A percentile compares a stretch with the other conserved stretches of the same genome.
These are phyloP conservation scores for Metrosideros polymorpha DNA, from an alignment of 441 rosid genomes.

Conservation along the genomic window DNA sequence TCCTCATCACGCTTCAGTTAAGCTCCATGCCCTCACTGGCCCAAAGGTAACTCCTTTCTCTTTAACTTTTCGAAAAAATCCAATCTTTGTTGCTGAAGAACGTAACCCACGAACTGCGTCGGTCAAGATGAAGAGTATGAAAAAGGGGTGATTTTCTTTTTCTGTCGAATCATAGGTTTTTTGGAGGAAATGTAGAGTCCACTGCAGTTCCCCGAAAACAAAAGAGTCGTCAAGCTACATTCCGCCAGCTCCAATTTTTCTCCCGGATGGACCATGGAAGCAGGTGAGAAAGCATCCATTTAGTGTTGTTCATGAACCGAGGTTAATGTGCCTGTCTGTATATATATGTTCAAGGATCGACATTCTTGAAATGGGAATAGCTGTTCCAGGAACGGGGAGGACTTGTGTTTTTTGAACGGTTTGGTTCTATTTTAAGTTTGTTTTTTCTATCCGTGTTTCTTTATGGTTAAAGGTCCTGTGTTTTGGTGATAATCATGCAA, in stretches of 20 bases:
- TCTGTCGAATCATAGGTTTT: background rate
- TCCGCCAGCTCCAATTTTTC: conserved; percentile 78
- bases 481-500: background rate
- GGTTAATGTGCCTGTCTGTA: background rate
- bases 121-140: background rate
- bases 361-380: background rate
- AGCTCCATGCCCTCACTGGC: conserved; percentile 20
- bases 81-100: background rate
- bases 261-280: conserved; percentile 83
- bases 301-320: background rate
- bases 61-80: background rate
- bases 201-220: conserved; percentile 18
- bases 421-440: background rate
- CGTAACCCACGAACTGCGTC: background rate
- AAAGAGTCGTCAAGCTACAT: conserved; percentile 44
- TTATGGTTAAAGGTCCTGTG: background rate
- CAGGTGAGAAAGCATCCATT: conserved; percentile 27
- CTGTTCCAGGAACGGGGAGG: background rate
- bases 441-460: background rate
- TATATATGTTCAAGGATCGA: background rate
- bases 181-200: conserved; percentile 25
- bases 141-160: background rate
- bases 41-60: conserved; percentile 23
- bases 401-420: background rate
- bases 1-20: conserved; percentile 20